Conservation (phyloP, 345 rosid species). For the Syzygium grande region DNA sequence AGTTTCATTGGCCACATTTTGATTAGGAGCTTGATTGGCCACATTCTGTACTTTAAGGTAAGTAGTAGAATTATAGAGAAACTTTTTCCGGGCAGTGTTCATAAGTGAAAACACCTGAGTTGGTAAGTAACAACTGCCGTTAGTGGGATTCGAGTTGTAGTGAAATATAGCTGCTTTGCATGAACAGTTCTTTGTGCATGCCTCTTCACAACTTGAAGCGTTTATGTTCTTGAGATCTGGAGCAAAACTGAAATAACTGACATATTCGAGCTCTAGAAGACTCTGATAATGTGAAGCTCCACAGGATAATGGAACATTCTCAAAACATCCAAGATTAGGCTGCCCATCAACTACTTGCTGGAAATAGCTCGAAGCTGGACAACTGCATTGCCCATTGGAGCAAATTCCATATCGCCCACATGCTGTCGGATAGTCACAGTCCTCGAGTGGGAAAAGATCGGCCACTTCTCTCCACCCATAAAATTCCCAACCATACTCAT, state of each 20-base stretch:
- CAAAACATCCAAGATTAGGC: constrained; percentile 13
- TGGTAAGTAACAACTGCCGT: background rate
- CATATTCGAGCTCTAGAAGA: constrained; percentile 3
- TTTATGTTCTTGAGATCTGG: background rate
- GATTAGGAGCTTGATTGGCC: too few relatives aligned
- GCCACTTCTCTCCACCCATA: background rate
- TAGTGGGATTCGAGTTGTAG: background rate
- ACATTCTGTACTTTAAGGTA: background rate
- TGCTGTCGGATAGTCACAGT: constrained; percentile 12
- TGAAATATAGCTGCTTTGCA: constrained; percentile 15
- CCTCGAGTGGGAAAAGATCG: background rate
- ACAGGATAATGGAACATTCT: constrained; percentile 8
- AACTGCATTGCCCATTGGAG: constrained; percentile 6
- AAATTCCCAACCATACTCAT: background rate
- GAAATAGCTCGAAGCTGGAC: constrained; percentile 9
- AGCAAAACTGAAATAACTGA: background rate
- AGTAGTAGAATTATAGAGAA: background rate
- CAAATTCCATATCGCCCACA: constrained; percentile 27
- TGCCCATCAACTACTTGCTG: background rate
- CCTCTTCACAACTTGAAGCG: background rate
- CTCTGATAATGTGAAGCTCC: background rate
- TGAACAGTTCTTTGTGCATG: constrained; percentile 4
- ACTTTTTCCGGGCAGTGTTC: background rate
- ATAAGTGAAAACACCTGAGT: background rate
- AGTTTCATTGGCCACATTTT: too few relatives aligned